A percentile compares a stretch with the other conserved stretches of the same genome.
phyloP scores from a whole-genome alignment of 2,329 filamentous ascomycete species.

The Chrysoporthe cubensis region DNA sequence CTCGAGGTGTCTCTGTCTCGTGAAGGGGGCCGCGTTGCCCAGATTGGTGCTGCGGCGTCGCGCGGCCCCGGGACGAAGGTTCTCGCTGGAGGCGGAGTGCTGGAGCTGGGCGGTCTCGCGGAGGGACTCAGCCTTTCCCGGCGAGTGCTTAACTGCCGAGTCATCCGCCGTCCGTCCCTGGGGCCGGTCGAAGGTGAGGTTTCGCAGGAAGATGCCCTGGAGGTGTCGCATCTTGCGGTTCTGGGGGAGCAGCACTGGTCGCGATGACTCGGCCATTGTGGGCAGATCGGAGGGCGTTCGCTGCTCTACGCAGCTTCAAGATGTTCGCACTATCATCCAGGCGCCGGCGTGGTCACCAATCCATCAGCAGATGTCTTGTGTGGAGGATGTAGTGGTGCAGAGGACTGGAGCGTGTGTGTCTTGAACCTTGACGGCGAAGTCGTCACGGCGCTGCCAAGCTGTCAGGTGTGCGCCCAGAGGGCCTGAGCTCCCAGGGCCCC shows the following conservation, averaged over 20 bases:
- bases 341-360: not conserved
- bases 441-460: constrained; percentile 6
- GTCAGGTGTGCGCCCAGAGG: not conserved
- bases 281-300: not conserved
- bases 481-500: not conserved
- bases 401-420: not conserved
- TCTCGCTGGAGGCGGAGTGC: constrained; percentile 60
- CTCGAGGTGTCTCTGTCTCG: constrained; percentile 76
- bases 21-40: constrained; percentile 49
- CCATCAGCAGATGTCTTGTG: not conserved
- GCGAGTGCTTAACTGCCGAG: constrained; percentile 70
- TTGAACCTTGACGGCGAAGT: not conserved
- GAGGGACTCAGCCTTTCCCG: constrained; percentile 65
- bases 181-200: constrained; percentile 70
- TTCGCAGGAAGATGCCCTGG: constrained; percentile 83
- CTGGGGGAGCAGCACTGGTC: constrained; percentile 64
- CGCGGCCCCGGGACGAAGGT: constrained; percentile 43
- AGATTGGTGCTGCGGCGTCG: constrained; percentile 55
- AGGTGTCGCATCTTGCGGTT: constrained; percentile 90
- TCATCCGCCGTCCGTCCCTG: constrained; percentile 73
- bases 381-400: not conserved
- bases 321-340: constrained; percentile 21
- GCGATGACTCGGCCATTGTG: constrained; percentile 39
- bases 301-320: constrained; percentile 25
- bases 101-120: constrained; percentile 54